Evolutionary conservation across 768 basidiomycete genomes (phyloP), one percentile per base, ranked within the genome.

Genomic region (Strobilomyces dryophilus): DNA sequence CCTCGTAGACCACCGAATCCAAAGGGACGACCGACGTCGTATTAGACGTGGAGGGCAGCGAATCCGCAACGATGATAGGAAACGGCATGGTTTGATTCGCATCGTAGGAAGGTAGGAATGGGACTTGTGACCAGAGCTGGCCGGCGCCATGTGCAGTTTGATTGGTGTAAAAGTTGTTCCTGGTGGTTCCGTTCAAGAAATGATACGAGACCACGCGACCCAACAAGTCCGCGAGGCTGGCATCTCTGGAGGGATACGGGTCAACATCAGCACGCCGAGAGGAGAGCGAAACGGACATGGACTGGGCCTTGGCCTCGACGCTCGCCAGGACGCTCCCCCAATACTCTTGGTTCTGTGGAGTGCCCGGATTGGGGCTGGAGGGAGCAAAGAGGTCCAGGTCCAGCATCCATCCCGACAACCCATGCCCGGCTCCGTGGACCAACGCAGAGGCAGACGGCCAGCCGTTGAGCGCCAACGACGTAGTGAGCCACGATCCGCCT

Each of bases 401-500:
- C 31, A 85, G 65, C 51, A 79, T 61, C 84, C 84, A 84, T 10
- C 83, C 81, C 15, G 68, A 59, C 8, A 80, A 69, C 18, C 70
- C 62, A 7, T 61, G 54, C 8, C 74, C 73, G 65, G 81, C 74
- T 3, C 87, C 88, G 43, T 79, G 77, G 1, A 89, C 81, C 47
- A 89, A 69, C 18, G 85, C 76, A 4, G 73, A 66, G 11, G 81
- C 70, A 2, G 61, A 73, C 2, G 85, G 84, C 72, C 83, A 85
- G 61, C 85, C 74, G 57, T 87, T 87, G 64, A 83, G 75, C 21
- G 76, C 64, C 54, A 90, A 69, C 0, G 86, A 90, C 1, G 79
- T 79, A 0, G 80, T 78, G 9, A 85, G 64, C 85, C 85, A 88
- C 2, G 85, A 82, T 4, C 87, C 86, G 20, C 83, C 83, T 83